Base-by-base conservation (phyloP, 495 filamentous ascomycete genomes). In the Staphylotrichum tortipilum region DNA sequence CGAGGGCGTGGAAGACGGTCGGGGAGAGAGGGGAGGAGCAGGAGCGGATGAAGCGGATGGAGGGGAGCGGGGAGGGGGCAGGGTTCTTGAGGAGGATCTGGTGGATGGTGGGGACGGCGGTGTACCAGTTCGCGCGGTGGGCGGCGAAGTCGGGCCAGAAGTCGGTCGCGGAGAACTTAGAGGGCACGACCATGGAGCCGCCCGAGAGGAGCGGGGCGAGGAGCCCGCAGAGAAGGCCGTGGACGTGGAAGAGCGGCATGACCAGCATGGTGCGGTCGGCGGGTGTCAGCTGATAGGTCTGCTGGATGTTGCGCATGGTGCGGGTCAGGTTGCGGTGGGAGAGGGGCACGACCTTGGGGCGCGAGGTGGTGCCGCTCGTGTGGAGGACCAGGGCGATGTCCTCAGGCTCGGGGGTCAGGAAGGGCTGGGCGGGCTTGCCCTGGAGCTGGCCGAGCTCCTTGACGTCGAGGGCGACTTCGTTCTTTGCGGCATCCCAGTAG, bases 161-260 rank as follows among this genome's bases (percentile, higher is more conserved):
- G 35, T 86, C 80, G 10, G 76, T 74, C 11, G 88, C 84, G n/a
- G 87, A 91, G 73, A 90, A 94, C 53, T 79, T 79, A 17, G 70
- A 42, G 1, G 86, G 85, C 7, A 89, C 78, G 50, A 89, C 75
- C 50, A 88, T 81, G 14, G 84, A 86, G 34, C 86, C 84, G 23
- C 82, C 82, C 7, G 81, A 81, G 48, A 68, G 70, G 1, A 94
- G 75, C 4, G 87, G 84, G 7, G 86, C 84, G 7, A 94, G 72
- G 54, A 91, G 82, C 21, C 79, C 85, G 31, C 86, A 88, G 4
- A 90, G 74, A 3, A 94, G 76, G 21, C 87, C 88, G 63, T 90
- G 88, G 48, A 94, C 87, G 66, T 94, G 87, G 75, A 91, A 91
- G 3, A 94, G 75, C 8, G 87, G 87, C 88, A 91, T 94, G 39